phyloP scores from a whole-genome alignment of 1,284 basidiomycete genomes.

The Apiotrichum brassicae region DNA sequence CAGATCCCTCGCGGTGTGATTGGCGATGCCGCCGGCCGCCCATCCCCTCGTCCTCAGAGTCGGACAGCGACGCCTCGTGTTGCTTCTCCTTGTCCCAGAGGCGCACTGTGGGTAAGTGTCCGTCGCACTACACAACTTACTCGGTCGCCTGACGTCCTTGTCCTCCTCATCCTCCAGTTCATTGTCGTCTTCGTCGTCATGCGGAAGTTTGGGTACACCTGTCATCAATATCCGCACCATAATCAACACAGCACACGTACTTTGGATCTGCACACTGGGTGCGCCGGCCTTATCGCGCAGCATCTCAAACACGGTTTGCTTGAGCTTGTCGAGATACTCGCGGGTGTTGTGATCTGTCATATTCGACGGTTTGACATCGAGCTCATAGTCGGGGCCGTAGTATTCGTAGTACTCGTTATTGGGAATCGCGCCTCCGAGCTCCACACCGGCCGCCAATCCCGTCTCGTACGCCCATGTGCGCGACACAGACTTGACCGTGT shows the following conservation, averaged over 20 bases:
- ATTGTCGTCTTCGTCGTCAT: conserved; percentile 75
- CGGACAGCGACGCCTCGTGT: conserved; percentile 45
- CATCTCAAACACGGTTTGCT: conserved; percentile 85
- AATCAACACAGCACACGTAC: conserved; percentile 47
- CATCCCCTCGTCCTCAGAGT: conserved; percentile 52
- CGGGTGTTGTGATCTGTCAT: conserved; percentile 92
- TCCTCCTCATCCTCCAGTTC: conserved; percentile 74
- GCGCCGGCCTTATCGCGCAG: conserved; percentile 75
- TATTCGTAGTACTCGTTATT: conserved; percentile 99
- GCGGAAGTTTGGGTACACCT: conserved; percentile 57
- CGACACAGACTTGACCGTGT: conserved; percentile 97
- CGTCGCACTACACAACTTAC: conserved; percentile 43
- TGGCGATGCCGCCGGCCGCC: conserved; percentile 44
- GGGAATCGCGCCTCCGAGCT: conserved; percentile 83
- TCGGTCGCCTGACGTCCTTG: conserved; percentile 65
- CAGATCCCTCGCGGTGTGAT: conserved; percentile 29
- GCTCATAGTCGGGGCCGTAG: conserved; percentile 93
- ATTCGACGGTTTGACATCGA: conserved; percentile 95
- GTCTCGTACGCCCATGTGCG: conserved; percentile 98
- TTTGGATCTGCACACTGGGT: conserved; percentile 81
- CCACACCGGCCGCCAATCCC: conserved; percentile 89
- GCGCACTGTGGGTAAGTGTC: conserved; percentile 22
- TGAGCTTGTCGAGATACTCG: conserved; percentile 88
- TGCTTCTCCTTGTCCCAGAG: conserved; percentile 43
- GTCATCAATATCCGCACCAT: not conserved